These are phyloP conservation scores for Penicillium sp. DNA, from an alignment of 2,329 filamentous ascomycete genomes.

Conservation along the genomic window DNA sequence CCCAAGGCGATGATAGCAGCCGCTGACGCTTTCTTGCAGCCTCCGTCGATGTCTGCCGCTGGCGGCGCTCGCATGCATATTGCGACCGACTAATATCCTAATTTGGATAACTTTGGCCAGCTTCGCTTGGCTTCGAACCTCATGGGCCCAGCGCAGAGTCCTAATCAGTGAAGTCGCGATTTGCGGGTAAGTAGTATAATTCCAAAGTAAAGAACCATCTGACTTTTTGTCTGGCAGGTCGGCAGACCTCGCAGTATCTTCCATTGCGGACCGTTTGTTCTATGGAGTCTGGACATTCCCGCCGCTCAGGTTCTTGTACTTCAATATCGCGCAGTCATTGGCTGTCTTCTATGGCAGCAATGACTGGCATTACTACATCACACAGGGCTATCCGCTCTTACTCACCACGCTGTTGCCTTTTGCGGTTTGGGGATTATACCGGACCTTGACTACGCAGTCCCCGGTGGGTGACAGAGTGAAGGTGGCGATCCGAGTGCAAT, in stretches of 20 bases:
- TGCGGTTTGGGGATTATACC: slow-evolving; percentile 60
- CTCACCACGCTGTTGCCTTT: slow-evolving; percentile 82
- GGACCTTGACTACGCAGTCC: slow-evolving; percentile 43
- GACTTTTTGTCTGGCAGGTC: slow-evolving; percentile 38
- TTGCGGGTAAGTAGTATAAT: slow-evolving; percentile 48
- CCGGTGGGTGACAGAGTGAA: slow-evolving; percentile 31
- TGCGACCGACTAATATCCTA: slow-evolving; percentile 84
- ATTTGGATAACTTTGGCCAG: slow-evolving; percentile 71
- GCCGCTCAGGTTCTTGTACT: slow-evolving; percentile 78
- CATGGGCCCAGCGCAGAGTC: slow-evolving; percentile 45
- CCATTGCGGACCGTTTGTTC: slow-evolving; percentile 68
- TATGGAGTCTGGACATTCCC: slow-evolving; percentile 87
- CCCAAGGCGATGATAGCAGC: slow-evolving; percentile 2
- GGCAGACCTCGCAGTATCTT: slow-evolving; percentile 60
- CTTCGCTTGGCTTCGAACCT: slow-evolving; percentile 49
- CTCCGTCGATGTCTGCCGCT: slow-evolving; percentile 64
- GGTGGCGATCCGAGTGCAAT: slow-evolving; percentile 47
- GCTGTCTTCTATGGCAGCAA: slow-evolving; percentile 91
- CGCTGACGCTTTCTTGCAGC: slow-evolving; percentile 36
- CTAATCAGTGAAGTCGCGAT: slow-evolving; percentile 62
- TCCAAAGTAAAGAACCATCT: slow-evolving; percentile 1
- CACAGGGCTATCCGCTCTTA: slow-evolving; percentile 82
- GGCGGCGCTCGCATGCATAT: slow-evolving; percentile 75
- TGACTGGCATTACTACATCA: slow-evolving; percentile 87
- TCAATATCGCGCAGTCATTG: slow-evolving; percentile 83